A percentile compares a stretch with the other conserved stretches of the same genome.
phyloP scores from a whole-genome alignment of 2,329 filamentous ascomycete genomes.

The Trichoderma koningii region DNA sequence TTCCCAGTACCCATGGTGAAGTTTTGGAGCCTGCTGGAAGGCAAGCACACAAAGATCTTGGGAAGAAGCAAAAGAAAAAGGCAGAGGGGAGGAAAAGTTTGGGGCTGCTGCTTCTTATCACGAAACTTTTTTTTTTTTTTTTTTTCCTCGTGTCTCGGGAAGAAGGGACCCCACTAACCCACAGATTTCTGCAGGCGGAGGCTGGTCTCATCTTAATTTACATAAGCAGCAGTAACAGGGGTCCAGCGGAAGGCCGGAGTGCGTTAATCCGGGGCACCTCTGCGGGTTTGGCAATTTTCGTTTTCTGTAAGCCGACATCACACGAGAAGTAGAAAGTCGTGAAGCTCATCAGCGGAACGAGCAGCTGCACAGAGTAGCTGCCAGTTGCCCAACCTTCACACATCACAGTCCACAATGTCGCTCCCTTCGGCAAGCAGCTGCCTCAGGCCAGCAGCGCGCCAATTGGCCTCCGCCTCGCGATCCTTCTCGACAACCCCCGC shows the following conservation, averaged over 20 bases:
- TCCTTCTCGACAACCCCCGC: constrained; percentile 41
- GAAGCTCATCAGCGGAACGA: not conserved
- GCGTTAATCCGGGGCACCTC: constrained; percentile 23
- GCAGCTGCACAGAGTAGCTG: not conserved
- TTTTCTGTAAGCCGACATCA: constrained; percentile 26
- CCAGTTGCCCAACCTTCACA: not conserved
- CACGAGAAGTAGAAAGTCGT: not conserved
- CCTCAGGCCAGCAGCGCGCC: constrained; percentile 35
- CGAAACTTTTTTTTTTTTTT: constrained; percentile 29
- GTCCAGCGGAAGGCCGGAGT: not conserved
- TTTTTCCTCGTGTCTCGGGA: constrained; percentile 24
- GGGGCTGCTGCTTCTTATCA: constrained; percentile 26
- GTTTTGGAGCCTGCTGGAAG: constrained; percentile 28
- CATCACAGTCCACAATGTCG: constrained; percentile 35
- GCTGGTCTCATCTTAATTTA: constrained; percentile 12
- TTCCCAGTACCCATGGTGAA: constrained; percentile 80
- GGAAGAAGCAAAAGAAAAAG: constrained; percentile 24
- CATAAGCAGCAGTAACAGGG: constrained; percentile 3
- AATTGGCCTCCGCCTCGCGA: constrained; percentile 35
- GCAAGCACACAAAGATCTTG: constrained; percentile 25
- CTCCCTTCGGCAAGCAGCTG: constrained; percentile 33
- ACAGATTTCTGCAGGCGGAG: constrained; percentile 26
- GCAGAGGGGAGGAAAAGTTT: constrained; percentile 28
- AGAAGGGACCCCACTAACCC: constrained; percentile 25
- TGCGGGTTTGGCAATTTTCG: constrained; percentile 27